Evolutionary conservation across 2,329 filamentous ascomycete genomes (phyloP).

Genomic region (Sporothrix humicola): DNA sequence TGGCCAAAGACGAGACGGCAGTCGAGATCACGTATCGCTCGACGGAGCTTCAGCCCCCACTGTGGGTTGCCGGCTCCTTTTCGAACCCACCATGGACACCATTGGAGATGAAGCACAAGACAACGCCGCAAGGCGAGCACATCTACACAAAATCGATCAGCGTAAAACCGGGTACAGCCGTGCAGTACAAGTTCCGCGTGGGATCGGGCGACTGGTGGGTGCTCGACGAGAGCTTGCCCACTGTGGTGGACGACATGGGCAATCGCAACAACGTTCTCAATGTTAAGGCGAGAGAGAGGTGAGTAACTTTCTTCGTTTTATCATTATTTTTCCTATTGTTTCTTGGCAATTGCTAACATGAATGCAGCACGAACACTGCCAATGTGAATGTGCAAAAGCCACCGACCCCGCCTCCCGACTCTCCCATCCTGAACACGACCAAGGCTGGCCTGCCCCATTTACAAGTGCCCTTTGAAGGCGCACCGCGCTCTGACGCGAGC

Average conservation of each 20-base stretch:
- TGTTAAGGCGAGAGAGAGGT: constrained; percentile 40
- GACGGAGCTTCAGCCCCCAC: constrained; percentile 65
- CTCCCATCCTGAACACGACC: constrained; percentile 16
- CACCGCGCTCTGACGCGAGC: constrained; percentile 39
- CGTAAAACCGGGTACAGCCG: constrained; percentile 61
- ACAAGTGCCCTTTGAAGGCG: neutral
- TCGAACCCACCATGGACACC: constrained; percentile 70
- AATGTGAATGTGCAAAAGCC: constrained; percentile 27
- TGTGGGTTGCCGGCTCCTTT: constrained; percentile 74
- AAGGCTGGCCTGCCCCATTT: neutral
- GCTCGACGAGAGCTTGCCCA: constrained; percentile 66
- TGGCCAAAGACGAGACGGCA: constrained; percentile 49
- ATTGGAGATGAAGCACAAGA: constrained; percentile 66
- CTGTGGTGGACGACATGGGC: constrained; percentile 53
- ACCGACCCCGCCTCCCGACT: constrained; percentile 38
- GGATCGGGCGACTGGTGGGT: constrained; percentile 73
- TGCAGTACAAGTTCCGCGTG: constrained; percentile 77
- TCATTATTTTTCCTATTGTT: no score
- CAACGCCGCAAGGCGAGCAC: constrained; percentile 58
- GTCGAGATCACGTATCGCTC: constrained; percentile 67
- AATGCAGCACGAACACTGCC: neutral
- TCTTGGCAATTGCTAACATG: neutral
- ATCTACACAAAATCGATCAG: constrained; percentile 63
- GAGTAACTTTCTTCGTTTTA: neutral
- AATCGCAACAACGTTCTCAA: constrained; percentile 57